Percentiles rank a stretch among this genome's conserved stretches.
These are phyloP conservation scores for Hibiscus syriacus DNA, from an alignment of 345 rosid species.

Conservation along the genomic window DNA sequence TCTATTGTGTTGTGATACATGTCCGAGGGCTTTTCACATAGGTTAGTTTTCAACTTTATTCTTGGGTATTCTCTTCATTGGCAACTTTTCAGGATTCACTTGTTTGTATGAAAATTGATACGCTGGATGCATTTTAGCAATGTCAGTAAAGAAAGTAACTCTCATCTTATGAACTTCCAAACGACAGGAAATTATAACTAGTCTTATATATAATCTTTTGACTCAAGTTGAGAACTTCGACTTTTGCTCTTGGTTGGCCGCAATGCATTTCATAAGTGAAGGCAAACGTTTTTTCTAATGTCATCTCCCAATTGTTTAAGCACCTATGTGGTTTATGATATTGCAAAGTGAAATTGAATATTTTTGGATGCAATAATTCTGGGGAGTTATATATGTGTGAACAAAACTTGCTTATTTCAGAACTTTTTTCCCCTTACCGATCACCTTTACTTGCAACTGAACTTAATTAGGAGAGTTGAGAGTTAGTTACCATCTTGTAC, in stretches of 20 bases:
- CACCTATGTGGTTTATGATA: background rate
- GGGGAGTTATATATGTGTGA: background rate
- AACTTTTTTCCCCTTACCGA: too few species aligned
- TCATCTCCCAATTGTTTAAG: background rate
- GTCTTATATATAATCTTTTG: background rate
- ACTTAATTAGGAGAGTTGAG: too few species aligned
- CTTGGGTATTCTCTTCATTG: background rate
- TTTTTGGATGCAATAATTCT: background rate
- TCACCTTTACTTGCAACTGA: too few species aligned
- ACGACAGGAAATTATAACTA: background rate
- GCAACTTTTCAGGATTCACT: background rate
- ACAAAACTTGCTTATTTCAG: too few species aligned
- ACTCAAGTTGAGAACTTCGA: background rate
- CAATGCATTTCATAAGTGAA: background rate
- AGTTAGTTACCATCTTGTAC: too few species aligned
- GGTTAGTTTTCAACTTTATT: constrained; percentile 33
- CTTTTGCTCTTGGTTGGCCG: background rate
- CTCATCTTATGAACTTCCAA: background rate
- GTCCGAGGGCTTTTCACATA: constrained; percentile 81
- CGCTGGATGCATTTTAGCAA: background rate
- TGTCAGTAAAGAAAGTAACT: background rate
- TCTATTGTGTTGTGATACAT: too few species aligned
- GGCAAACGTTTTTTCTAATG: background rate
- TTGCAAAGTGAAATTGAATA: too few species aligned
- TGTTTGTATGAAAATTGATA: background rate